phyloP scores from a whole-genome alignment of 805 yeast genomes.

The Phaffomyces antillensis region DNA sequence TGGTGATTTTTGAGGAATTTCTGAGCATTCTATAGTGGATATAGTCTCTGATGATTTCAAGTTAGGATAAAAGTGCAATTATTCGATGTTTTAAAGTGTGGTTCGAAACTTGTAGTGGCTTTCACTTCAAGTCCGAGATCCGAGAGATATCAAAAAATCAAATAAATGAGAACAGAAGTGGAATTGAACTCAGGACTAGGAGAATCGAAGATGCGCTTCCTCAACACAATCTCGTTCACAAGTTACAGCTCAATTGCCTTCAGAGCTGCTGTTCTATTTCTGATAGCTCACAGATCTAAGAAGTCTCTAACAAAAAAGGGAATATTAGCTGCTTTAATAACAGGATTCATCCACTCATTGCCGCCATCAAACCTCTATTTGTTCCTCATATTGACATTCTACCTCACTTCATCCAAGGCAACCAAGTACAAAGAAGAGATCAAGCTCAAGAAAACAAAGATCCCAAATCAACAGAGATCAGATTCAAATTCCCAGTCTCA shows the following conservation, averaged over 20 bases:
- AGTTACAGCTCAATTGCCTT: conserved; percentile 7
- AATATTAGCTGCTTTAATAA: conserved; percentile 28
- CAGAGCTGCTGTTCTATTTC: conserved; percentile 8
- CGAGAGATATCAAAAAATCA: too few relatives aligned
- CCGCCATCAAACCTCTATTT: conserved; percentile 30
- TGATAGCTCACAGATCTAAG: conserved; percentile 25
- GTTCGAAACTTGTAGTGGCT: too few relatives aligned
- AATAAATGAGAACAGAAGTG: too few relatives aligned
- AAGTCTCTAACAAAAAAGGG: conserved; percentile 32
- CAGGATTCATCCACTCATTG: conserved; percentile 34
- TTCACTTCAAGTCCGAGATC: too few relatives aligned
- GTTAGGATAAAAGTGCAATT: too few relatives aligned
- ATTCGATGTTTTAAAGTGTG: too few relatives aligned
- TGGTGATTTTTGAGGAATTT: too few relatives aligned
- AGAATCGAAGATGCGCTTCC: neutral
- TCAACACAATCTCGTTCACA: neutral
- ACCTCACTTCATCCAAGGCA: conserved; percentile 30
- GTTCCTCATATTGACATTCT: conserved; percentile 29
- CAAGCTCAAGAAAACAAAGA: conserved; percentile 27
- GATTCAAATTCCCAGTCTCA: conserved; percentile 23
- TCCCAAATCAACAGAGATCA: conserved; percentile 8
- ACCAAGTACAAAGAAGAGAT: conserved; percentile 33
- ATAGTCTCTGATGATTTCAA: too few relatives aligned
- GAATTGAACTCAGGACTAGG: too few relatives aligned
- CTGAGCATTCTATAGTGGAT: too few relatives aligned